A percentile compares a stretch with the other conserved stretches of the same genome.
Conservation (phyloP, 202 grass and related monocot species). For the Hordeum pubiflorum region DNA sequence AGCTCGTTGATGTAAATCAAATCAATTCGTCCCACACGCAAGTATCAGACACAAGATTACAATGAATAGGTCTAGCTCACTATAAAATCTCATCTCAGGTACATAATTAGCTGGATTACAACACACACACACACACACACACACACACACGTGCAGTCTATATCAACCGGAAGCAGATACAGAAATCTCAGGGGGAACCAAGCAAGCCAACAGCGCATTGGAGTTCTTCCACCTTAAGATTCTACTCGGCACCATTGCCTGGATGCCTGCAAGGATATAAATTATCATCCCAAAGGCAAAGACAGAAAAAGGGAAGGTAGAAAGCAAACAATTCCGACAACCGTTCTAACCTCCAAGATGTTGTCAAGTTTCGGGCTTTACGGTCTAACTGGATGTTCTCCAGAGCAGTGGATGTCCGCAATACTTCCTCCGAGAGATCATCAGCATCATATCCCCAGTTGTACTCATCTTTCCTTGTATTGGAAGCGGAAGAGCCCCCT, state of each 20-base stretch:
- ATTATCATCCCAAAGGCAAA: neutral
- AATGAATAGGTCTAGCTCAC: conserved; percentile 8
- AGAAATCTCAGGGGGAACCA: neutral
- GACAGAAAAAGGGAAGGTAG: neutral
- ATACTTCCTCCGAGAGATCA: conserved; percentile 80
- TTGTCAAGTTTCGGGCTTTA: conserved; percentile 68
- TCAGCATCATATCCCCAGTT: conserved; percentile 83
- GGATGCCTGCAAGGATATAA: conserved; percentile 34
- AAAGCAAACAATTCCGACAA: neutral
- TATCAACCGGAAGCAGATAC: neutral
- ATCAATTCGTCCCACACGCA: neutral
- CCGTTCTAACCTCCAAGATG: conserved; percentile 69
- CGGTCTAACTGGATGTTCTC: conserved; percentile 80
- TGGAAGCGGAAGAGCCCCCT: conserved; percentile 47
- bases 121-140: neutral
- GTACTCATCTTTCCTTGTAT: conserved; percentile 76
- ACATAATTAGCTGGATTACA: conserved; percentile 20
- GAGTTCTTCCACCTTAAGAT: neutral
- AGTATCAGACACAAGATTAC: neutral
- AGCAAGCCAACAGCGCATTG: neutral
- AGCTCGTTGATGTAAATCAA: neutral
- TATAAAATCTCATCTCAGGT: neutral
- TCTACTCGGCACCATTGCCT: conserved; percentile 30
- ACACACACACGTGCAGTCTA: neutral
- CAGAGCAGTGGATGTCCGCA: conserved; percentile 60